Conservation (phyloP, 805 yeast species). For the Yarrowia deformans region DNA sequence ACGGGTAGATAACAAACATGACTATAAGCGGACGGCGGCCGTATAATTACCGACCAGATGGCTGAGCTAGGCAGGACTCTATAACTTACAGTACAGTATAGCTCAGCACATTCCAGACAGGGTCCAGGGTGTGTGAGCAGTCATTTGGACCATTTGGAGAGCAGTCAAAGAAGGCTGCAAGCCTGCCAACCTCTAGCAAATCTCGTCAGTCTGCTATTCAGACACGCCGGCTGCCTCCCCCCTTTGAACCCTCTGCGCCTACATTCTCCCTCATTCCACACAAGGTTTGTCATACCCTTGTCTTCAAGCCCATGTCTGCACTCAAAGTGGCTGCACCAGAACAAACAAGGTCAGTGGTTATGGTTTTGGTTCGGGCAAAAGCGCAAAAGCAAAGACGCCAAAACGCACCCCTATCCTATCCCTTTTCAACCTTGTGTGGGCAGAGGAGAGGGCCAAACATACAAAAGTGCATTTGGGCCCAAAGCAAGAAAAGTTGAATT, state of each 20-base stretch:
- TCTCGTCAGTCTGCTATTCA: too few species aligned
- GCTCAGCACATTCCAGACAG: constrained; percentile 10
- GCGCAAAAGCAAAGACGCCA: constrained; percentile 17
- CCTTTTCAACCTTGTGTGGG: constrained; percentile 37
- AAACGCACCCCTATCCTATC: constrained; percentile 37
- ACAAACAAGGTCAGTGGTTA: constrained; percentile 16
- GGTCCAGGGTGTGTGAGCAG: constrained; percentile 7
- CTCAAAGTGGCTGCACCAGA: constrained; percentile 16
- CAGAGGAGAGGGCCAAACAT: constrained; percentile 35
- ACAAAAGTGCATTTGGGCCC: constrained; percentile 39
- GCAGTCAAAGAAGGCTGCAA: too few species aligned
- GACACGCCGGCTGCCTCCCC: constrained; percentile 28
- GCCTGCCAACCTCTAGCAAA: too few species aligned
- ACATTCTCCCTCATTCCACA: constrained; percentile 38
- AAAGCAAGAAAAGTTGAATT: constrained; percentile 24
- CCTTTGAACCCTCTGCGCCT: constrained; percentile 17
- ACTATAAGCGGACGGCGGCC: not conserved
- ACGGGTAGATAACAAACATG: not conserved
- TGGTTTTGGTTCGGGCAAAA: constrained; percentile 1
- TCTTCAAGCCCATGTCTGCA: constrained; percentile 34
- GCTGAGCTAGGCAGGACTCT: too few species aligned
- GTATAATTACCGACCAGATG: not conserved
- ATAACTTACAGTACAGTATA: too few species aligned
- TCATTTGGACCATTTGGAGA: too few species aligned
- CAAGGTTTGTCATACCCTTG: constrained; percentile 25